A percentile compares a stretch with the other conserved stretches of the same genome.
These are phyloP conservation scores for Pleurotus sapidus DNA, from an alignment of 768 basidiomycete species.

Conservation along the genomic window DNA sequence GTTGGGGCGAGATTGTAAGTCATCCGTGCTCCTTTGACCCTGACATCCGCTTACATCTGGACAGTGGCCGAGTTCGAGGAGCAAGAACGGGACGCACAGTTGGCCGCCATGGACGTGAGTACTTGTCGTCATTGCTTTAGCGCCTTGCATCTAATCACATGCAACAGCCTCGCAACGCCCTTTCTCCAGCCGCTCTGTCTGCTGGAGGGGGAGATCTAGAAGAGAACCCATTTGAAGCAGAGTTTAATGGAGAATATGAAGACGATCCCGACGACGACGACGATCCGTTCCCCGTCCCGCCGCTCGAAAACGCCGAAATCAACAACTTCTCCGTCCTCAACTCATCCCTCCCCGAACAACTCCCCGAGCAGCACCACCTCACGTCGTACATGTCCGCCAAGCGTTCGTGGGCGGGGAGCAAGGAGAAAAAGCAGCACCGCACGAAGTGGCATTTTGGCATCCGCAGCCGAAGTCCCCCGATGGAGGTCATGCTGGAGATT, in stretches of 20 bases:
- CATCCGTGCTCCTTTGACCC: background rate
- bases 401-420: conserved; percentile 33
- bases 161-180: conserved; percentile 61
- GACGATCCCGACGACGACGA: conserved; percentile 45
- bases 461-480: conserved; percentile 87
- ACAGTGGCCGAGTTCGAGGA: conserved; percentile 78
- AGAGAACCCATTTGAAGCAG: conserved; percentile 79
- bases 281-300: conserved; percentile 29
- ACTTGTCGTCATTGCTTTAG: conserved; percentile 8
- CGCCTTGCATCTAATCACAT: background rate
- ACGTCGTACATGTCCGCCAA: conserved; percentile 63
- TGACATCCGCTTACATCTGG: background rate
- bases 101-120: conserved; percentile 78
- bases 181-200: conserved; percentile 67
- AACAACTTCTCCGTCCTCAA: conserved; percentile 88
- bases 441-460: conserved; percentile 99
- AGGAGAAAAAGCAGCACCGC: conserved; percentile 69
- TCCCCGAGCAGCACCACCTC: conserved; percentile 62
- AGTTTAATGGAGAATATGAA: conserved; percentile 64
- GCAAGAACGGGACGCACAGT: conserved; percentile 79
- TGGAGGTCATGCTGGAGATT: conserved; percentile 99
- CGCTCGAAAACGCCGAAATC: conserved; percentile 32
- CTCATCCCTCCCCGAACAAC: conserved; percentile 72
- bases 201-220: conserved; percentile 61
- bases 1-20: conserved; percentile 81